Percentiles rank a stretch among this genome's conserved stretches.
phyloP scores from a whole-genome alignment of 306 rosid species.

The Cyclanthera cordifolia region DNA sequence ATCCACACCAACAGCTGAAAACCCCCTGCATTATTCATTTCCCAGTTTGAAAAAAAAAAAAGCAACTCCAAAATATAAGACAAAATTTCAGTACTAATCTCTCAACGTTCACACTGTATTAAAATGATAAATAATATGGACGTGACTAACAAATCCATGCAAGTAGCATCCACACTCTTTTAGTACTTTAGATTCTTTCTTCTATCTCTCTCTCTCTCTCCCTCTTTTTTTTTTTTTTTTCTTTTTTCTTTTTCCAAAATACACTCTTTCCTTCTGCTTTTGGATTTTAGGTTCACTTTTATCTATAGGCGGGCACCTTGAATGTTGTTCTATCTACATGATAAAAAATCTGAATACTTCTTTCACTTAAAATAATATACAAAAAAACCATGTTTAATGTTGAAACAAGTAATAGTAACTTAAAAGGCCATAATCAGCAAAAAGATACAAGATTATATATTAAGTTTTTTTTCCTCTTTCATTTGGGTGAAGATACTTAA shows the following conservation, averaged over 20 bases:
- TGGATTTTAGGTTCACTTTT: no score
- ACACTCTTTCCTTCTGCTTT: neutral
- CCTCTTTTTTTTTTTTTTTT: no score
- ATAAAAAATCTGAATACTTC: neutral
- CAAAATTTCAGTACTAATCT: neutral
- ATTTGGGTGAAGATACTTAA: neutral
- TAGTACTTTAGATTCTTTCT: neutral
- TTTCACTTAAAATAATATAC: neutral
- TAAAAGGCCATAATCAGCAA: neutral
- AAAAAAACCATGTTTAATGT: neutral
- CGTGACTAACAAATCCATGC: no score
- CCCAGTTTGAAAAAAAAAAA: neutral
- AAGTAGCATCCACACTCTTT: no score
- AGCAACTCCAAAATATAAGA: neutral
- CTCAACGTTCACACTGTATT: no score
- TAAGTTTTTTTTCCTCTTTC: no score
- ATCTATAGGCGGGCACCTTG: neutral
- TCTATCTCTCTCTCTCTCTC: no score
- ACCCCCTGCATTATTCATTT: slow-evolving; percentile 48
- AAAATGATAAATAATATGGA: no score
- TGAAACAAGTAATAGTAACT: no score
- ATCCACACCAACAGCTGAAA: slow-evolving; percentile 84
- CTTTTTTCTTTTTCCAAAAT: neutral
- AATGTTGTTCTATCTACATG: neutral
- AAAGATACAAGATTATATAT: neutral